A percentile compares a stretch with the other conserved stretches of the same genome.
These are phyloP conservation scores for Colletotrichum musae DNA, from an alignment of 2,329 filamentous ascomycete species.

Conservation along the genomic window DNA sequence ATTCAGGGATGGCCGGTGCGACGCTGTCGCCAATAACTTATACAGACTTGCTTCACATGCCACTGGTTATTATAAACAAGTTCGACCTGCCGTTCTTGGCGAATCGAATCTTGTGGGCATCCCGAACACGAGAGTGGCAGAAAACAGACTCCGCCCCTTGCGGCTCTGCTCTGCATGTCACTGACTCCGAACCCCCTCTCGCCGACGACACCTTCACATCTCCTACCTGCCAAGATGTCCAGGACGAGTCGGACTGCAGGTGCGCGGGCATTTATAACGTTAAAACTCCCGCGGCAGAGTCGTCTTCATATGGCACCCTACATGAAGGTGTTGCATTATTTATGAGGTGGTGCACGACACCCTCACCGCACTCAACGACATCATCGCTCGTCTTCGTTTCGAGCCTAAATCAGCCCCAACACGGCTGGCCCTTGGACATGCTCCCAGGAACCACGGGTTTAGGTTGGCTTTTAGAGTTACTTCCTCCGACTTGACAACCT, in stretches of 20 bases:
- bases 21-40: not conserved
- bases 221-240: conserved; percentile 17
- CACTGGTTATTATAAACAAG: no score
- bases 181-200: not conserved
- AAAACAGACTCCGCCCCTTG: not conserved
- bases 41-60: not conserved
- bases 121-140: conserved; percentile 22
- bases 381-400: not conserved
- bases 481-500: conserved; percentile 36
- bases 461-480: conserved; percentile 29
- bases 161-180: not conserved
- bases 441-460: not conserved
- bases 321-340: no score
- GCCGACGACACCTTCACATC: conserved; percentile 2
- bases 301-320: not conserved
- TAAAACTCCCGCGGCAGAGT: not conserved
- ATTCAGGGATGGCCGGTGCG: no score
- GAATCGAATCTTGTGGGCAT: not conserved
- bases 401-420: conserved; percentile 11
- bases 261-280: conserved; percentile 1
- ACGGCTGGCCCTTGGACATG: conserved; percentile 1
- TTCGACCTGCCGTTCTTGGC: no score
- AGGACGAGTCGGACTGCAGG: not conserved
- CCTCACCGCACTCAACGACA: not conserved
- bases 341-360: not conserved